Evolutionary conservation across 768 basidiomycete species (phyloP).

Genomic region (Lentinula aciculospora): DNA sequence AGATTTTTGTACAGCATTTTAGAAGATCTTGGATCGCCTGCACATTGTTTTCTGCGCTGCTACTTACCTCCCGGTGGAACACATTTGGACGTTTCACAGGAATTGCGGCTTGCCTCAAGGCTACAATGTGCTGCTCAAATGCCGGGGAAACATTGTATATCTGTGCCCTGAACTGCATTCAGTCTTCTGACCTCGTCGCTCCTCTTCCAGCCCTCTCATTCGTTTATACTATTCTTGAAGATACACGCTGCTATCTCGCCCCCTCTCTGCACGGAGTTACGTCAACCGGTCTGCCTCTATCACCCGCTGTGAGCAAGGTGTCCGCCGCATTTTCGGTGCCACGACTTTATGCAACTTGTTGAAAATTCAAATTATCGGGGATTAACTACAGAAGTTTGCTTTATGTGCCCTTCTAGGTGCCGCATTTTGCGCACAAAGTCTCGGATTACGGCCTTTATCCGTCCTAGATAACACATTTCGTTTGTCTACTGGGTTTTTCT

Average conservation of each 20-base stretch:
- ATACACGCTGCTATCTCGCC: slow-evolving; percentile 8
- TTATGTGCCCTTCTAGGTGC: background rate
- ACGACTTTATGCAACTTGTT: background rate
- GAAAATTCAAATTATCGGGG: background rate
- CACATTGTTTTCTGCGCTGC: slow-evolving; percentile 2
- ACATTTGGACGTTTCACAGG: background rate
- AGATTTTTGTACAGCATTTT: background rate
- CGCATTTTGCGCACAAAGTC: slow-evolving; percentile 2
- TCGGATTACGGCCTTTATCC: background rate
- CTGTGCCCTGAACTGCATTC: slow-evolving; percentile 4
- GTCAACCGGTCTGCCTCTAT: slow-evolving; percentile 4
- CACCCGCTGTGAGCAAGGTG: background rate
- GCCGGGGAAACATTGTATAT: background rate
- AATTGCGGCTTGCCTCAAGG: slow-evolving; percentile 4
- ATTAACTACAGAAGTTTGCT: background rate
- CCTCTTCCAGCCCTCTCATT: background rate
- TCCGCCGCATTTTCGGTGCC: background rate
- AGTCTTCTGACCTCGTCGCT: slow-evolving; percentile 1
- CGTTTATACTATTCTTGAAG: background rate
- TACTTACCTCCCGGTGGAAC: background rate
- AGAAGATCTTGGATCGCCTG: background rate
- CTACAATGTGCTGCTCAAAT: slow-evolving; percentile 7
- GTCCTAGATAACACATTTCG: background rate
- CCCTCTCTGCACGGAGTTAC: background rate
- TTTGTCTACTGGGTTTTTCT: slow-evolving; percentile 3